Conservation (phyloP, 1,139 yeast species). For the Trichomonascaceae sp. region DNA sequence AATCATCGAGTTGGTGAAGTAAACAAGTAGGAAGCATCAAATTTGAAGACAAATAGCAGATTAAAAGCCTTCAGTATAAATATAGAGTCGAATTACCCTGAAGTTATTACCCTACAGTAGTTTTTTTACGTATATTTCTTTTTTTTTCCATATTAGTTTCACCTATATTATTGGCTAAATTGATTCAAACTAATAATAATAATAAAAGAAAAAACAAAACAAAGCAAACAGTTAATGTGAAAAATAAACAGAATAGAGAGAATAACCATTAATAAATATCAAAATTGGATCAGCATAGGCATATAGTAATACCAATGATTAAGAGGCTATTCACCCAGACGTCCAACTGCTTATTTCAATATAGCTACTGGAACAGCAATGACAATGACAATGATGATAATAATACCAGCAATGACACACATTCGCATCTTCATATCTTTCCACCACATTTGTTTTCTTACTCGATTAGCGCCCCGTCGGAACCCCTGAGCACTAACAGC, state of each 20-base stretch:
- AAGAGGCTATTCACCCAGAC: not conserved
- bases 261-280: not conserved
- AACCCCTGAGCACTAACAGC: conserved; percentile 94
- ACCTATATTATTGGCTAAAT: not conserved
- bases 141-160: not conserved
- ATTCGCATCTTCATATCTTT: conserved; percentile 95
- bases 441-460: conserved; percentile 99
- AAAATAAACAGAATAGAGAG: not conserved
- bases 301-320: not conserved
- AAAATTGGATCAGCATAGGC: not conserved
- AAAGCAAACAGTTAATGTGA: no score
- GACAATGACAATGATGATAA: conserved; percentile 78
- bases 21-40: no score
- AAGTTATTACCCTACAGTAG: not conserved
- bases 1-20: conserved; percentile 28
- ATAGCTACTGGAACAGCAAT: conserved; percentile 88
- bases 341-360: conserved; percentile 4
- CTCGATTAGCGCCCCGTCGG: conserved; percentile 95
- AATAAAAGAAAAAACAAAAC: no score
- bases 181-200: not conserved
- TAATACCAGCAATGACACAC: conserved; percentile 77
- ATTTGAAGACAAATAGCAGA: no score
- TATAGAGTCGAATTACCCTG: not conserved
- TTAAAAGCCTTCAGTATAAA: no score
- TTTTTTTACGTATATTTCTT: not conserved